Evolutionary conservation across 2,329 filamentous ascomycete genomes (phyloP).

Genomic region (Exophiala aquamarina): DNA sequence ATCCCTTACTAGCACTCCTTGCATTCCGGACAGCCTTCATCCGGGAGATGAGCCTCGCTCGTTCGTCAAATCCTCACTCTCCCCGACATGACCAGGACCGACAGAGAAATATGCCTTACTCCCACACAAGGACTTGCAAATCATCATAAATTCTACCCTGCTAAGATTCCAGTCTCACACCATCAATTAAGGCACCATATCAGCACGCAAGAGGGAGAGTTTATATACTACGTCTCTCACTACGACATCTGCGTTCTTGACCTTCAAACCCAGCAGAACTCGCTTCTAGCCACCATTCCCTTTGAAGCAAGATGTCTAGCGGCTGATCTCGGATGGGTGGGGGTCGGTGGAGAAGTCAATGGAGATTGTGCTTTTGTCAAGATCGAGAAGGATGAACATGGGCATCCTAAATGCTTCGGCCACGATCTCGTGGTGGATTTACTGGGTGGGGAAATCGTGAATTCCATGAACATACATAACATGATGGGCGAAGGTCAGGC

Average conservation of each 20-base stretch:
- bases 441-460: constrained; percentile 65
- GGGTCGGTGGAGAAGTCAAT: constrained; percentile 77
- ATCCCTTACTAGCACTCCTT: background rate
- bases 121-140: constrained; percentile 16
- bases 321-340: constrained; percentile 84
- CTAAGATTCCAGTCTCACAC: constrained; percentile 64
- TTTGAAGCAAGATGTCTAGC: constrained; percentile 81
- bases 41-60: constrained; percentile 15
- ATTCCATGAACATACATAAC: constrained; percentile 65
- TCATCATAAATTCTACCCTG: constrained; percentile 61
- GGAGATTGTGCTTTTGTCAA: constrained; percentile 84
- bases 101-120: constrained; percentile 20
- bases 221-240: constrained; percentile 82
- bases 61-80: constrained; percentile 6
- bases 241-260: constrained; percentile 72
- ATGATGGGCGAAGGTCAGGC: constrained; percentile 44
- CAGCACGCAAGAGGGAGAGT: constrained; percentile 72
- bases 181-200: constrained; percentile 77
- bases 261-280: constrained; percentile 63
- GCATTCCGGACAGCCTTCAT: background rate
- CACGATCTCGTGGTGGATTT: constrained; percentile 40
- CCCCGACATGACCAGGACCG: constrained; percentile 23
- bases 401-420: constrained; percentile 39
- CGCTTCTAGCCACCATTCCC: constrained; percentile 69
- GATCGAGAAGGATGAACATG: constrained; percentile 46